Conservation (phyloP, 1,139 yeast genomes). For the Diutina ranongensis region DNA sequence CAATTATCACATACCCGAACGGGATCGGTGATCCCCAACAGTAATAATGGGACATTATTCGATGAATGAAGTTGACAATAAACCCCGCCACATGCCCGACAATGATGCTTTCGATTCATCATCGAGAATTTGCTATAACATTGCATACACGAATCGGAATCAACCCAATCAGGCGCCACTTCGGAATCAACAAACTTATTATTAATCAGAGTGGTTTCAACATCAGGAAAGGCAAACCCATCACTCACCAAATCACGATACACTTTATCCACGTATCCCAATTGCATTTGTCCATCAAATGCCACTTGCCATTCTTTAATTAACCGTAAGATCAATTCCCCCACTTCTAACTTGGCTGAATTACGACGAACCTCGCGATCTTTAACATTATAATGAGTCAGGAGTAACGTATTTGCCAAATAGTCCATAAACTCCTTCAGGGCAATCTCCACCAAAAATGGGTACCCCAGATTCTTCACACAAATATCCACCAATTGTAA, state of each 20-base stretch:
- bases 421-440: conserved; percentile 83
- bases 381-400: conserved; percentile 18
- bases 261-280: conserved; percentile 51
- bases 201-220: conserved; percentile 26
- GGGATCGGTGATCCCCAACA: conserved; percentile 76
- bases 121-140: conserved; percentile 74
- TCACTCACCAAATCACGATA: conserved; percentile 49
- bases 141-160: conserved; percentile 90
- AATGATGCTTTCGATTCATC: conserved; percentile 88
- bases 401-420: conserved; percentile 32
- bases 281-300: conserved; percentile 58
- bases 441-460: conserved; percentile 69
- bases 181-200: conserved; percentile 66
- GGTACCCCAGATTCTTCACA: conserved; percentile 87
- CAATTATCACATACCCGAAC: conserved; percentile 95
- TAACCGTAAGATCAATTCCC: conserved; percentile 45
- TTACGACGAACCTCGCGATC: conserved; percentile 16
- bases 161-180: conserved; percentile 98
- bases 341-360: conserved; percentile 41
- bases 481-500: conserved; percentile 75
- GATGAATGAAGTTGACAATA: conserved; percentile 78
- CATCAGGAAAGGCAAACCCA: conserved; percentile 62
- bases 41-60: conserved; percentile 59
- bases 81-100: conserved; percentile 95
- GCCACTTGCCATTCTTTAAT: conserved; percentile 72